A percentile compares a stretch with the other conserved stretches of the same genome.
phyloP scores from a whole-genome alignment of 495 filamentous ascomycete species.

The Lasiosphaeria miniovina region DNA sequence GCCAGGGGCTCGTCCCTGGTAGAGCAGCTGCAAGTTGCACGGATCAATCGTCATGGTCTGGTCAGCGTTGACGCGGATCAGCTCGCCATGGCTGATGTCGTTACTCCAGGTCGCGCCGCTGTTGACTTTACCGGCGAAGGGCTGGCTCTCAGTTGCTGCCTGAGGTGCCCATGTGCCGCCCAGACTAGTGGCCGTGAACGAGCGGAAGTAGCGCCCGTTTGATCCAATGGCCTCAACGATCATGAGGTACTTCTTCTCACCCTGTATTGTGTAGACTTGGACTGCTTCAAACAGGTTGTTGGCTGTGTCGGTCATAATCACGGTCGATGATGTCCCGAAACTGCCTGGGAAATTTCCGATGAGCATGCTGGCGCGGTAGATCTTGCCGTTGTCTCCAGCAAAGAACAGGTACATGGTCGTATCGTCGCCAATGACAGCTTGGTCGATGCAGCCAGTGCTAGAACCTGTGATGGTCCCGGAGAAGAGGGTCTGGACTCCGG shows the following conservation, averaged over 20 bases:
- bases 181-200: conserved; percentile 56
- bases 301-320: conserved; percentile 47
- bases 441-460: conserved; percentile 54
- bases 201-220: conserved; percentile 62
- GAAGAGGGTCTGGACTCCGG: conserved; percentile 44
- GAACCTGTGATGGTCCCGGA: conserved; percentile 50
- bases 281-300: conserved; percentile 64
- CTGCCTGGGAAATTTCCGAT: conserved; percentile 56
- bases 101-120: conserved; percentile 61
- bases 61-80: conserved; percentile 52
- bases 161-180: conserved; percentile 54
- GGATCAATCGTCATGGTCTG: conserved; percentile 57
- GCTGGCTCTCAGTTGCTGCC: conserved; percentile 46
- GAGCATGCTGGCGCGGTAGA: conserved; percentile 60
- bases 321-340: conserved; percentile 50
- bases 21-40: conserved; percentile 59
- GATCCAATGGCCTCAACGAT: conserved; percentile 60
- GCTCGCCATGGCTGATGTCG: conserved; percentile 62
- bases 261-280: conserved; percentile 58
- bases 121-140: conserved; percentile 63
- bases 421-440: conserved; percentile 58
- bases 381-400: conserved; percentile 61
- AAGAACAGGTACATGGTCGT: conserved; percentile 64
- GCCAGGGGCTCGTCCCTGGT: conserved; percentile 40
- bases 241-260: conserved; percentile 57